phyloP scores from a whole-genome alignment of 495 filamentous ascomycete species.

The Xylaria telfairii region DNA sequence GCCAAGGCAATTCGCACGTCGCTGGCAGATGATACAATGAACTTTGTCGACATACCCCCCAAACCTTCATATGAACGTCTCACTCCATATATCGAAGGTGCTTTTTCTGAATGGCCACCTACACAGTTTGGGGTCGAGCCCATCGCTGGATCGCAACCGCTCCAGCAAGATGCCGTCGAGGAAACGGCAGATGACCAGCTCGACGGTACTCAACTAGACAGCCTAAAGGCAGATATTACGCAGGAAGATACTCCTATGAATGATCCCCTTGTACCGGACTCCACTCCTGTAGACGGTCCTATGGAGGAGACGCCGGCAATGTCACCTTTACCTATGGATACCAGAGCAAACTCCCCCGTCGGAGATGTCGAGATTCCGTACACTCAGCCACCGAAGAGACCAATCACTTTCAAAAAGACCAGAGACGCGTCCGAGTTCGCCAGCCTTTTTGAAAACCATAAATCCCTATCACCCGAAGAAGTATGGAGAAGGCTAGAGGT shows the following conservation, averaged over 20 bases:
- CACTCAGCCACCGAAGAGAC: slow-evolving; percentile 15
- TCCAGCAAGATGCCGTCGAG: slow-evolving; percentile 22
- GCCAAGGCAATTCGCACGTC: background rate
- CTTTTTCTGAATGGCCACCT: slow-evolving; percentile 30
- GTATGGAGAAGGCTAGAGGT: slow-evolving; percentile 62
- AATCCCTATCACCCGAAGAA: slow-evolving; percentile 50
- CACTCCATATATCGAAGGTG: slow-evolving; percentile 38
- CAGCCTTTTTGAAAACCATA: slow-evolving; percentile 41
- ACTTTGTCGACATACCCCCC: background rate
- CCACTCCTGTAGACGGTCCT: slow-evolving; percentile 21
- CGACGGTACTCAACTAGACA: slow-evolving; percentile 14
- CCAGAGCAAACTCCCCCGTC: slow-evolving; percentile 30
- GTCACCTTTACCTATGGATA: slow-evolving; percentile 26
- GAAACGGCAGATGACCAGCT: slow-evolving; percentile 25
- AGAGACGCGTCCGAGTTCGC: slow-evolving; percentile 45
- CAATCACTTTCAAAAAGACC: slow-evolving; percentile 40
- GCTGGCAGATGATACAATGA: background rate
- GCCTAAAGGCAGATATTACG: slow-evolving; percentile 3
- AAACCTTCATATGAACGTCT: slow-evolving; percentile 30
- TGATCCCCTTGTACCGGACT: slow-evolving; percentile 21
- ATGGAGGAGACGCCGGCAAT: slow-evolving; percentile 33
- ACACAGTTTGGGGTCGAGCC: slow-evolving; percentile 26
- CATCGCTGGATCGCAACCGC: background rate
- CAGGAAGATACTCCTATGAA: slow-evolving; percentile 23
- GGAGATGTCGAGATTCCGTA: slow-evolving; percentile 19